These are phyloP conservation scores for Boletus tylopilopsis DNA, from an alignment of 768 basidiomycete genomes.

Conservation along the genomic window DNA sequence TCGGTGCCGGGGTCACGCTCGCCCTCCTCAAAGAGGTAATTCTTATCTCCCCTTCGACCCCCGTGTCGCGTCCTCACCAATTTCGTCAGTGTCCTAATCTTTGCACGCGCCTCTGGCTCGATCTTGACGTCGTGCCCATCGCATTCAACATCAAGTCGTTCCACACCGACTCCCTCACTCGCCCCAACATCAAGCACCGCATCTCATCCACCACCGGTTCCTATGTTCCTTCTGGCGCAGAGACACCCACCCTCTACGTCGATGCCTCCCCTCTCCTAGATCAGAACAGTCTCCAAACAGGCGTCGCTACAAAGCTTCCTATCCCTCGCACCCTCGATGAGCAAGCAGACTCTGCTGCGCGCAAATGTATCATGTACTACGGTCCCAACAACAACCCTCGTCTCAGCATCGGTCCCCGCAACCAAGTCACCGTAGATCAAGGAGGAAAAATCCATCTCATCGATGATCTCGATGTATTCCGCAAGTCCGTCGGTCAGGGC, in stretches of 20 bases:
- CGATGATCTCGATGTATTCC: conserved; percentile 77
- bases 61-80: conserved; percentile 16
- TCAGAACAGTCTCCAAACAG: conserved; percentile 38
- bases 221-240: conserved; percentile 70
- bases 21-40: conserved; percentile 64
- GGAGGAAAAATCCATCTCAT: conserved; percentile 83
- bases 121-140: conserved; percentile 78
- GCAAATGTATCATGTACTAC: conserved; percentile 81
- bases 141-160: conserved; percentile 84
- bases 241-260: conserved; percentile 70
- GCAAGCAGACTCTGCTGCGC: conserved; percentile 82
- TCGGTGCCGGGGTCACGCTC: conserved; percentile 77
- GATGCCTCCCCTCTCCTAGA: conserved; percentile 51
- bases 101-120: conserved; percentile 83
- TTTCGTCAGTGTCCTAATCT: conserved; percentile 62
- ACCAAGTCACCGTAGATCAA: conserved; percentile 86
- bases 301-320: conserved; percentile 56
- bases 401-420: conserved; percentile 74
- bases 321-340: conserved; percentile 77
- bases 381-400: conserved; percentile 83
- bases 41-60: conserved; percentile 8
- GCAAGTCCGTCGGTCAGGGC: conserved; percentile 63
- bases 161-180: conserved; percentile 75
- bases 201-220: conserved; percentile 79
- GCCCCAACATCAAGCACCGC: conserved; percentile 78